phyloP scores from a whole-genome alignment of 1,139 yeast species.

The Kurtzmaniella quercitrusa region DNA sequence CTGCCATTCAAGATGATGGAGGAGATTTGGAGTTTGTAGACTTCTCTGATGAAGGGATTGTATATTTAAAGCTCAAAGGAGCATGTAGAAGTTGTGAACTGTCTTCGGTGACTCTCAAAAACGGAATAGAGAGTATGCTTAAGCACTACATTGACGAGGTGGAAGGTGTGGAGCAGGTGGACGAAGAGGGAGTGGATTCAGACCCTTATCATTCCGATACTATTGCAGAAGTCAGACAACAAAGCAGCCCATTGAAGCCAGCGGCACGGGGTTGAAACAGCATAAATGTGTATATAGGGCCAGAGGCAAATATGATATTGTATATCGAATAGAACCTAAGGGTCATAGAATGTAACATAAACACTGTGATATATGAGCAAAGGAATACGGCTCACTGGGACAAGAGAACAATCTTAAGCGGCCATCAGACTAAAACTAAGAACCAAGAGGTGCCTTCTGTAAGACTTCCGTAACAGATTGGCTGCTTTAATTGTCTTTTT shows the following conservation, averaged over 20 bases:
- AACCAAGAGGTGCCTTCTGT: no score
- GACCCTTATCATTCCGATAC: neutral
- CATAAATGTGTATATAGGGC: neutral
- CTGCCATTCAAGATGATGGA: conserved; percentile 87
- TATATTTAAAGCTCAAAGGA: conserved; percentile 62
- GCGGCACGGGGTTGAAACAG: neutral
- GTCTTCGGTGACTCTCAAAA: conserved; percentile 68
- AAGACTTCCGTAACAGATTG: no score
- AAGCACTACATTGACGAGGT: conserved; percentile 80
- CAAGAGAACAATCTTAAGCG: no score
- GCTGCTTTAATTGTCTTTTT: no score
- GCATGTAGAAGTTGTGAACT: conserved; percentile 81
- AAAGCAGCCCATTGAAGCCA: neutral
- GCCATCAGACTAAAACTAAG: no score
- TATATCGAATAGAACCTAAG: no score
- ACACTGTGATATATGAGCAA: no score
- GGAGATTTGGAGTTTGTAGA: conserved; percentile 75
- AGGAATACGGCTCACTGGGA: no score
- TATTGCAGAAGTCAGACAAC: neutral
- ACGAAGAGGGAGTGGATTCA: conserved; percentile 8
- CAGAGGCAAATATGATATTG: neutral
- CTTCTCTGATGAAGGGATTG: conserved; percentile 64
- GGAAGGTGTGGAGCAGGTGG: conserved; percentile 57
- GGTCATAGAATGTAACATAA: no score
- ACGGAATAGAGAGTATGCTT: conserved; percentile 79